A percentile compares a stretch with the other conserved stretches of the same genome.
These are phyloP conservation scores for Debaryomyces coudertii DNA, from an alignment of 1,139 yeast species.

Conservation along the genomic window DNA sequence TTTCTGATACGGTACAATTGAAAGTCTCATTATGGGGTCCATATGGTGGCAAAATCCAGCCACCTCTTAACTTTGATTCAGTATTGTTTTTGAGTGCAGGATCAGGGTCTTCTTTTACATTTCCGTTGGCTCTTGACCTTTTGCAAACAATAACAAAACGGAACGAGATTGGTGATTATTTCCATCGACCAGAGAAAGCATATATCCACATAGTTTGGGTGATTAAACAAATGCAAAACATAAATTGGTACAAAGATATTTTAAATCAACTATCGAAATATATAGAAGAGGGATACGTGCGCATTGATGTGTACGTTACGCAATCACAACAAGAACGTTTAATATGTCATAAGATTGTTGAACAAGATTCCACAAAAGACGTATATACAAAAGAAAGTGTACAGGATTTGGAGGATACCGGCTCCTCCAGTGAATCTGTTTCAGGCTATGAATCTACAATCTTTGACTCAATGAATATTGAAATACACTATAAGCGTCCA, in stretches of 20 bases:
- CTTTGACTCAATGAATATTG: neutral
- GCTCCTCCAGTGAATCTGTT: neutral
- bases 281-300: slow-evolving; percentile 27
- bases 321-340: slow-evolving; percentile 7
- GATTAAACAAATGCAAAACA: slow-evolving; percentile 28
- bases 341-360: neutral
- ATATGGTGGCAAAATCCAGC: slow-evolving; percentile 45
- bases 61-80: slow-evolving; percentile 44
- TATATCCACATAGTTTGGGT: slow-evolving; percentile 39
- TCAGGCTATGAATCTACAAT: neutral
- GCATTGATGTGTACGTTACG: slow-evolving; percentile 24
- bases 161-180: slow-evolving; percentile 32
- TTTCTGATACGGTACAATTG: slow-evolving; percentile 21
- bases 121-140: slow-evolving; percentile 49
- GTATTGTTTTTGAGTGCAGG: slow-evolving; percentile 48
- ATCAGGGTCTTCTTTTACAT: slow-evolving; percentile 49
- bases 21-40: slow-evolving; percentile 48
- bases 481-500: neutral
- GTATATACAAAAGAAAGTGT: neutral
- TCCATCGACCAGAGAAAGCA: slow-evolving; percentile 35
- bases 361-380: neutral
- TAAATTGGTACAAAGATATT: slow-evolving; percentile 42
- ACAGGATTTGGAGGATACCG: neutral
- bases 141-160: slow-evolving; percentile 28
- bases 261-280: slow-evolving; percentile 31